Percentiles rank a stretch among this genome's conserved stretches.
phyloP scores from a whole-genome alignment of 2,329 filamentous ascomycete genomes.

The Colletotrichum magnum region DNA sequence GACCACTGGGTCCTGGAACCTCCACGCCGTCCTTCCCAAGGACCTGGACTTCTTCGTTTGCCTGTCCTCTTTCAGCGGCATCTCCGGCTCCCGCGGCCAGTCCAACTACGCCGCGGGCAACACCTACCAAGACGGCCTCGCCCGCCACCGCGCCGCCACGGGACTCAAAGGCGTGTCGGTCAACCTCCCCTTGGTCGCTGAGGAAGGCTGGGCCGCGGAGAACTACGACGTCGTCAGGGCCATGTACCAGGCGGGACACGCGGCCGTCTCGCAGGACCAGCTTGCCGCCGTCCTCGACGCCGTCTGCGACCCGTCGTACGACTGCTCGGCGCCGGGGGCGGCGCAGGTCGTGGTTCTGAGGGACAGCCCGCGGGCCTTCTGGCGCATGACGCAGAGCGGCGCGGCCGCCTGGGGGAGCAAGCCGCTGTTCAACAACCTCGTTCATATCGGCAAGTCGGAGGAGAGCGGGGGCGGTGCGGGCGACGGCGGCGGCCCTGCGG shows the following conservation, averaged over 20 bases:
- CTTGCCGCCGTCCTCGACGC: constrained; percentile 3
- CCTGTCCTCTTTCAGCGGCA: constrained; percentile 66
- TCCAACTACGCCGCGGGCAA: constrained; percentile 72
- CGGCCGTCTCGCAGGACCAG: not conserved
- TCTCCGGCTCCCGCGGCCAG: constrained; percentile 71
- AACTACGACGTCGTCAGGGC: not conserved
- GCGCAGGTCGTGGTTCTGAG: constrained; percentile 2
- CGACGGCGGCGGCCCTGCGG: not conserved
- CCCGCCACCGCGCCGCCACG: not conserved
- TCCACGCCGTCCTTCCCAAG: constrained; percentile 54
- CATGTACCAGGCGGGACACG: constrained; percentile 12
- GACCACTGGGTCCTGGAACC: constrained; percentile 62
- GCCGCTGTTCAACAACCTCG: constrained; percentile 9
- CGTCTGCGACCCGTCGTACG: not conserved
- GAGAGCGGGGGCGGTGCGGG: not conserved
- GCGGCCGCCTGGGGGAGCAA: constrained; percentile 4
- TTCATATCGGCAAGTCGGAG: constrained; percentile 6
- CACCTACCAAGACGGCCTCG: constrained; percentile 62
- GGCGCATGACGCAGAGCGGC: constrained; percentile 10
- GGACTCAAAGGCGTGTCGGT: constrained; percentile 13
- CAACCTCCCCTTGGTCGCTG: constrained; percentile 11
- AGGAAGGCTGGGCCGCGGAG: constrained; percentile 1
- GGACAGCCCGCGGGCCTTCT: not conserved
- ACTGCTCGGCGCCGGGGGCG: constrained; percentile 3
- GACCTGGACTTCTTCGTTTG: constrained; percentile 62